Conservation (phyloP, 139 green algal genomes). For the Chlorella sp. region DNA sequence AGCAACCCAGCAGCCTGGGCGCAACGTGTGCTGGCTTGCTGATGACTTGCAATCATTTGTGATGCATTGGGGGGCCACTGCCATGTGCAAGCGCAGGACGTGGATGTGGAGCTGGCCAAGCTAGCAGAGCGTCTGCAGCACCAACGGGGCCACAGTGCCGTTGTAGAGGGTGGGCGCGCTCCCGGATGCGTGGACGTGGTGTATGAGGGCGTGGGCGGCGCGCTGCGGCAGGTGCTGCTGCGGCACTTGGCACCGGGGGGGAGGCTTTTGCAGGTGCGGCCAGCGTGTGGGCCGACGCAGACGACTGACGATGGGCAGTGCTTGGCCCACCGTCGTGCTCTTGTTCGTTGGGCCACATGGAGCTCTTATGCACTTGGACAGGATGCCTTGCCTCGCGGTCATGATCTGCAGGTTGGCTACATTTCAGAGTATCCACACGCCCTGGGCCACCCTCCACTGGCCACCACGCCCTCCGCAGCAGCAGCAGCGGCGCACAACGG, state of each 20-base stretch:
- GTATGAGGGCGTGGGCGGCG: slow-evolving; percentile 68
- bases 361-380: neutral
- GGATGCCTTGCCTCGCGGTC: neutral
- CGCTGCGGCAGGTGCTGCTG: slow-evolving; percentile 33
- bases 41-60: too few relatives aligned
- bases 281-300: too few relatives aligned
- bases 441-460: neutral
- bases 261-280: slow-evolving; percentile 41
- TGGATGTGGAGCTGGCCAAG: slow-evolving; percentile 30
- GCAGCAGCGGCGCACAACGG: slow-evolving; percentile 1
- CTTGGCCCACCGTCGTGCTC: neutral
- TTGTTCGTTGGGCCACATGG: neutral
- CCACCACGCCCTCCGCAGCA: neutral
- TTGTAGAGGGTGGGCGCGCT: too few relatives aligned
- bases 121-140: too few relatives aligned
- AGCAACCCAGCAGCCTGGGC: neutral
- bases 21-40: too few relatives aligned
- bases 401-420: slow-evolving; percentile 50
- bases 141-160: too few relatives aligned
- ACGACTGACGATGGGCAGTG: too few relatives aligned
- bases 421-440: slow-evolving; percentile 65
- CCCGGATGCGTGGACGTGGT: slow-evolving; percentile 44
- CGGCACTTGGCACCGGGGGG: slow-evolving; percentile 38
- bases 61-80: too few relatives aligned
- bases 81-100: slow-evolving; percentile 68